Base-by-base conservation (phyloP, 495 filamentous ascomycete genomes). In the Collariella sp. region DNA sequence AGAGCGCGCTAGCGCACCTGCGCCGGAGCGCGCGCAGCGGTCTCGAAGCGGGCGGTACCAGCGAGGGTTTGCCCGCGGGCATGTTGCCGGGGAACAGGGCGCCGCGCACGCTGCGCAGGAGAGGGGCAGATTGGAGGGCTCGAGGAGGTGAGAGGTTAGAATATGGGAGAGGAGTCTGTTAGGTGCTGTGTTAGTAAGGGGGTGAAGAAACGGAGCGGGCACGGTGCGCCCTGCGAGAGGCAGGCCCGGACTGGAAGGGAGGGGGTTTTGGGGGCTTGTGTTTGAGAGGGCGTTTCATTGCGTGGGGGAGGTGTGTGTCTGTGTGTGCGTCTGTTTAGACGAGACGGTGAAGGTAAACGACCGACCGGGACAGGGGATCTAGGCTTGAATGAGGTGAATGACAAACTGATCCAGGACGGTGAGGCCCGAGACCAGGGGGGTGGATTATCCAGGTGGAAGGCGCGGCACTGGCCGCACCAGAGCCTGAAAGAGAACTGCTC, bases 81-180 rank as follows among this genome's bases (percentile, higher is more conserved):
- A 79, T 69, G 70, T 93, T 91, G 71, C 84, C 80, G 24, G 91
- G 89, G 66, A 95, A 95, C 40, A 95, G 70, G 50, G 84, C 76
- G 46, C 77, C 79, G 66, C 91, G 83, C 61, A 82, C 75, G 52
- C 76, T 78, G 63, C 82, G 80, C 56, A 97, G 83, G 53, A 90
- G 73, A 58, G 77, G 68, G 89, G 87, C 49, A 93, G 76, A 61
- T 83, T 76, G 53, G 77, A 70, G 48, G 87, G 79, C 70, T 83
- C 79, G 22, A 86, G 72, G 53, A 94, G 66, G 62, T 81, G 73
- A 48, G 76, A 75, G 56, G 79, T 72, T 59, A 95, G 79, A 59
- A 79, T 78, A 67, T 86, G 75, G 52, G 84, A 85, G 57, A 95
- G 79, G 57, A 91, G 82, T 72, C 88, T 90, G 45, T 56, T 31